phyloP scores from a whole-genome alignment of 441 rosid species.

The Croton setiger region DNA sequence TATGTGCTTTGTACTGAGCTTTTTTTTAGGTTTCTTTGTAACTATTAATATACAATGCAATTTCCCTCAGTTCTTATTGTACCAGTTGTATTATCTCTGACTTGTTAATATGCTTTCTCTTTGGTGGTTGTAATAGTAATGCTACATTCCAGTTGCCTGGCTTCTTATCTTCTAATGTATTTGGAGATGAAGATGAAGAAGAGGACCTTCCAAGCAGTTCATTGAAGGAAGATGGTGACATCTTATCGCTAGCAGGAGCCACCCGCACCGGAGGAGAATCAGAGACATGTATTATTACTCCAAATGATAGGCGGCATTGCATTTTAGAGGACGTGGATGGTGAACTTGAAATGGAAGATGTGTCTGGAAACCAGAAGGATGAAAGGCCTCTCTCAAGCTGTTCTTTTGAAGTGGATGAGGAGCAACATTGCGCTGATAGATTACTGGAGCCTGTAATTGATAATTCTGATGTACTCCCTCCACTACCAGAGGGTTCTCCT shows the following conservation, averaged over 20 bases:
- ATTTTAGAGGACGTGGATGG: conserved; percentile 85
- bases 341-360: conserved; percentile 97
- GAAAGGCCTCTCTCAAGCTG: conserved; percentile 32
- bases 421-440: conserved; percentile 33
- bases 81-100: background rate
- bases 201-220: conserved; percentile 52
- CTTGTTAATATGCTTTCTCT: conserved; percentile 4
- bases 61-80: background rate
- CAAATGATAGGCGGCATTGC: conserved; percentile 66
- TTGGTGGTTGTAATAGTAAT: conserved; percentile 55
- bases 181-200: conserved; percentile 74
- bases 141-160: conserved; percentile 93
- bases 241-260: conserved; percentile 36
- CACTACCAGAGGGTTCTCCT: conserved; percentile 66
- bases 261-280: conserved; percentile 34
- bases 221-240: conserved; percentile 34
- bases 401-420: conserved; percentile 38
- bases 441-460: conserved; percentile 34
- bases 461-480: conserved; percentile 35
- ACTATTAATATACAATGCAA: no score
- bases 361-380: conserved; percentile 61
- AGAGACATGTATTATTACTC: conserved; percentile 39
- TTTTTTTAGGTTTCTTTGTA: no score
- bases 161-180: conserved; percentile 55
- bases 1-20: no score